Evolutionary conservation across 441 rosid genomes (phyloP), one percentile per base, ranked within the genome.

Genomic region (Adansonia grandidieri): DNA sequence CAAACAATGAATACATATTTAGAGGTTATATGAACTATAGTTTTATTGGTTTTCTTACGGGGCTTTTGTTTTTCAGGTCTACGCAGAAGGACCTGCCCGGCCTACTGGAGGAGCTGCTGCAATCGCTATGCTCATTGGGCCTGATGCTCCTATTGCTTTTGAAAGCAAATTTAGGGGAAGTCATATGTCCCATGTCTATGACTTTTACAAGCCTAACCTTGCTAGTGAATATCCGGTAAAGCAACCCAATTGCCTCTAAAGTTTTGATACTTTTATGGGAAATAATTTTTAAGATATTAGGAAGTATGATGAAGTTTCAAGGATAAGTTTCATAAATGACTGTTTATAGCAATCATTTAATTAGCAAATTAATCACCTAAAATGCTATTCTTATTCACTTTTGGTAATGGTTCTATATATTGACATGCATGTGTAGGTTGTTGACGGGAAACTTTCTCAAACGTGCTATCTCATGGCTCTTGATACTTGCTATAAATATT

Each of bases 101-200:
- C 99, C 99, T n/a, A 94, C 99, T 65, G 99, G 99, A 74, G 99
- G 98, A 85, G 99, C 99, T 5, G 99, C 97, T 71, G 98, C 99
- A 1, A 87, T 96, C 86, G 97, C 95, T 77, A 87, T 94, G 87
- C 83, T 96, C 65, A 82, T 96, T 71, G 98, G 99, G 73, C 98
- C 99, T 0, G 91, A 94, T 85, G 98, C 99, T 76, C 98, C 98
- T 71, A 90, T 96, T 28, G 88, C 80, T 77, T 96, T 96, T 73
- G 98, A 96, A 88, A 93, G 98, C 89, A 96, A 94, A 84, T 73
- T 89, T 57, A 91, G 98, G 80, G 99, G 92, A 53, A 96, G 96
- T 80, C 95, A 96, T 65, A 96, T 96, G 98, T 87, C 97, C 80
- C 99, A 96, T 87, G 98, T 71, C 73, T 96, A 96, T 78, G 99